Base-by-base conservation (phyloP, 169 alveolate species). In the Plasmodium vivax region DNA sequence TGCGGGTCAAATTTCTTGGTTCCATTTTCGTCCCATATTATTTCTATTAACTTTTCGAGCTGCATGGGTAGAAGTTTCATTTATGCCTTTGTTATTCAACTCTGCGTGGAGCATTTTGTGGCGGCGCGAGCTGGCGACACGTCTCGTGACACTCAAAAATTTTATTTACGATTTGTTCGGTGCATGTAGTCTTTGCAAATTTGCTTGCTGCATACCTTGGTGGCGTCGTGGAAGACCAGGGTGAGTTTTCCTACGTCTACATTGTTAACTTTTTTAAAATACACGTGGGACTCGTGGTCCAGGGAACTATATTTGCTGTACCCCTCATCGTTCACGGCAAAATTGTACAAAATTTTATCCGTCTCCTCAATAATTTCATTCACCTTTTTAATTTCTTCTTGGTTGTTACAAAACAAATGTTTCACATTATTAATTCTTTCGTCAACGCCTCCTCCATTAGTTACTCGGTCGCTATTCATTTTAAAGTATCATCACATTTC, bases 21-120 rank as follows among this genome's bases (percentile, higher is more conserved):
- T 47, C 94, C 94, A 80, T 90, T 90, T 56, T 58, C 84, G 12
- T 90, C 84, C 94, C 94, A 90, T 43, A 90, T 58, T 5, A 62
- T 36, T n/a, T 58, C 62, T 80, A 90, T 32, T 68, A 90, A 36
- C 34, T 56, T 81, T 58, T 80, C 91, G 71, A 80, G 56, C 94
- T 90, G 72, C 68, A 27, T 77, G 81, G 56, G 23, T 36, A 77
- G 72, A 80, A 80, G 27, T 58, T 36, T 4, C 36, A 56, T 23
- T 12, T 56, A 32, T 83, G n/a, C 43, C 43, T 19, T 14, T 19
- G 38, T 75, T 41, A 32, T 83, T 34, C 12, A 32, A 56, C 30
- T 83, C 77, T 34, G 30, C 19, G 74, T 71, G n/a, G 47, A 19
- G 36, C 45, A 84, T 30, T 23, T 62, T 71, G 27, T 36, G 27